Evolutionary conservation across 2,329 filamentous ascomycete species (phyloP), one percentile per base, ranked within the genome.

Genomic region (Sclerotinia sclerotiorum): DNA sequence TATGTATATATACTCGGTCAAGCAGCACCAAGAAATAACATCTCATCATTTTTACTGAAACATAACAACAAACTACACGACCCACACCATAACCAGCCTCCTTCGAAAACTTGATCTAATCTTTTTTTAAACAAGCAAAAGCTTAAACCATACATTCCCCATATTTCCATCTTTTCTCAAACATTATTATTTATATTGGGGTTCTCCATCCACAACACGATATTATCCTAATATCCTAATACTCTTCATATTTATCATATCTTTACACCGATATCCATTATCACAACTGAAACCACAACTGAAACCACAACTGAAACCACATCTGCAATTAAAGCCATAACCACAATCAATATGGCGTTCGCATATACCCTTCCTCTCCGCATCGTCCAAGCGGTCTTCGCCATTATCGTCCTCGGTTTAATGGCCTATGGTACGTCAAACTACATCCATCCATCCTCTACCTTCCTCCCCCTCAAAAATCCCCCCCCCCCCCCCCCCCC

Each of bases 341-440:
- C 13, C 15, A 32, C 24, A 24, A 21, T 44, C 49, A 79, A 72
- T 62, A 86, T 88, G 86, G 80, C 80, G 42, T 78, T 85, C 76
- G 66, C 69, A 61, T 68, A 69, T 35, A 81, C 81, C 70, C 81
- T 87, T 73, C 85, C 89, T 52, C 81, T 91, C 72, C 90, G 93
- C 77, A 83, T 85, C 69, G 81, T 87, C 62, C 89, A 94, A 75
- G 84, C 83, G 15, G 72, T 92, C 52, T 86, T 96, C 74, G 84
- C 88, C 48, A 82, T 95, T 70, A 87, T 94, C 72, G 87, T 93
- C 74, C 85, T 97, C 13, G 92, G 90, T 29, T 79, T 96, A 48
- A 89, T 87, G 60, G 89, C 85, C 65, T 93, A 94, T 76, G 82
- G 92, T 93, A 82, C 39, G 44, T 32, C 54, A 56, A 68, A 5